Evolutionary conservation across 805 yeast species (phyloP), one percentile per base, ranked within the genome.

Genomic region (Candida loeiensis): DNA sequence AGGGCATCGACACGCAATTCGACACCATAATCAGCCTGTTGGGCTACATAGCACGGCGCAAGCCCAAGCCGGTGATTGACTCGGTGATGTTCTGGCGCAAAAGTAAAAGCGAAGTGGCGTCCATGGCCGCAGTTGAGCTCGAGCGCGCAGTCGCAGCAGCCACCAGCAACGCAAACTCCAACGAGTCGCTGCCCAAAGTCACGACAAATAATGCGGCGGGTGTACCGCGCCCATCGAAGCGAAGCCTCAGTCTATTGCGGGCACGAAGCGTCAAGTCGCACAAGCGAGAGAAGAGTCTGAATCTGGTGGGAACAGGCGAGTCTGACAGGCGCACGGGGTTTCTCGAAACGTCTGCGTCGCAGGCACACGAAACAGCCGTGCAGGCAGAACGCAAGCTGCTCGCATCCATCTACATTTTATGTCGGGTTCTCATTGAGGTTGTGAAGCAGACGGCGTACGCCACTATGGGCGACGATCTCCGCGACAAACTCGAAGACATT

Each of bases 71-170:
- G 0, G 96, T 93, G 1, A 89, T 95, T 24, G 99, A 93, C 59
- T 88, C 95, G 5, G 95, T 93, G 44, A 90, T 93, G 98, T 90
- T 86, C 57, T 93, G 99, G 99, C 75, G 98, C 45, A 87, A 91
- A 58, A 79, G 91, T 2, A 93, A 93, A 59, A 81, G 95, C 11
- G 98, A 91, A 51, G 82, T 85, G 3, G 87, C 95, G 2, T 53
- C 64, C 4, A 54, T 69, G 60, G 74, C 74, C 2, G 66, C 70
- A 2, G 45, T 56, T 1, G 74, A 69, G 40, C 66, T 69, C 12
- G 74, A 69, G 29, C 54, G 58, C 33, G 55, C 54, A 2, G 33
- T 61, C 21, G 32, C 25, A 37, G 4, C 43, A 44, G 17, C 57
- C 55, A 4, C 48, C 50, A 9, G 38, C 41, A 11, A 41, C 26